These are phyloP conservation scores for Alternaria sp. DNA, from an alignment of 2,329 filamentous ascomycete species.

Conservation along the genomic window DNA sequence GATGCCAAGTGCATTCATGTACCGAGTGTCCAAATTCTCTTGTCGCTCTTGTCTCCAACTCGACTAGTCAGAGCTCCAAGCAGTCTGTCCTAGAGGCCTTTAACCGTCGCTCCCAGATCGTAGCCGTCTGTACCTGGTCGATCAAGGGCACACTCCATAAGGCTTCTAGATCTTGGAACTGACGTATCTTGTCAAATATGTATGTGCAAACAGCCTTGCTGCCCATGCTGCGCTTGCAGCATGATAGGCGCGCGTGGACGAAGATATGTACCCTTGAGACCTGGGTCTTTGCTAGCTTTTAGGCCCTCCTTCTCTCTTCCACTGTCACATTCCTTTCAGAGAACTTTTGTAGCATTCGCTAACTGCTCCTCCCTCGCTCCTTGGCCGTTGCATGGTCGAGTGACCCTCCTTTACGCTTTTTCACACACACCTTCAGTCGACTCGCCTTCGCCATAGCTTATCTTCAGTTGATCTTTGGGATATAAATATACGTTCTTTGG, in stretches of 20 bases:
- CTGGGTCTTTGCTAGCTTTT: conserved; percentile 8
- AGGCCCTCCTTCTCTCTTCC: conserved; percentile 15
- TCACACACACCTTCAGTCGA: not conserved
- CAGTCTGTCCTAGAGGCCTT: conserved; percentile 10
- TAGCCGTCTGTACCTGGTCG: conserved; percentile 20
- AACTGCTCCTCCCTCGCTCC: conserved; percentile 13
- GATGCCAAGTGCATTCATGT: not conserved
- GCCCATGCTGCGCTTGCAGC: not conserved
- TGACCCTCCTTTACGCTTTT: conserved; percentile 8
- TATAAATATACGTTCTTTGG: conserved; percentile 2
- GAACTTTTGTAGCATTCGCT: conserved; percentile 33
- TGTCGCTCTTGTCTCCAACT: conserved; percentile 13
- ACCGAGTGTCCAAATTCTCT: conserved; percentile 7
- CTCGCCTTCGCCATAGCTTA: not conserved
- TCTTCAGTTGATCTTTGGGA: not conserved
- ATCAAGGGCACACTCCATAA: conserved; percentile 21
- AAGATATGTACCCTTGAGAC: conserved; percentile 17
- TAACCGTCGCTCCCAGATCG: conserved; percentile 36
- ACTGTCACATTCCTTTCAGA: conserved; percentile 35
- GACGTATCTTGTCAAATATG: conserved; percentile 29
- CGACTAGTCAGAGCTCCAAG: not conserved
- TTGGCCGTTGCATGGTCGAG: conserved; percentile 15
- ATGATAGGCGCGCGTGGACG: conserved; percentile 18
- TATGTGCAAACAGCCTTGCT: conserved; percentile 16
- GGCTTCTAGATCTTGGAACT: conserved; percentile 14